phyloP scores from a whole-genome alignment of 805 yeast genomes.

The Clavispora phyllophila region DNA sequence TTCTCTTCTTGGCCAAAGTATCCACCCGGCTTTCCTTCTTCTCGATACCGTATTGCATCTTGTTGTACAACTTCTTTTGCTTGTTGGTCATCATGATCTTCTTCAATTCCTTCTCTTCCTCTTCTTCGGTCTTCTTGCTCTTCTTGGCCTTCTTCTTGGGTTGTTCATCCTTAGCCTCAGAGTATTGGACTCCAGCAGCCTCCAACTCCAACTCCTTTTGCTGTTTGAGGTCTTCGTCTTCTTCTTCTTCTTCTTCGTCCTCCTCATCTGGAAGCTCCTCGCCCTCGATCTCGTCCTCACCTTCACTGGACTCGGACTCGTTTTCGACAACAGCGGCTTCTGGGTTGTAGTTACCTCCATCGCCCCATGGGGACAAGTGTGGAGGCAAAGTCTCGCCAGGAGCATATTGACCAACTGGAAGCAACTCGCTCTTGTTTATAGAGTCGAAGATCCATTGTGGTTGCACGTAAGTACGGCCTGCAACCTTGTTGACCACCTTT shows the following conservation, averaged over 20 bases:
- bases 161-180: constrained; percentile 41
- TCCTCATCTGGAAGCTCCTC: constrained; percentile 40
- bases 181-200: constrained; percentile 76
- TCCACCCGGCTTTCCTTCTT: constrained; percentile 76
- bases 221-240: constrained; percentile 61
- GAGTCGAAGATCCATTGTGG: constrained; percentile 98
- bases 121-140: constrained; percentile 22
- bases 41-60: constrained; percentile 88
- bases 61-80: constrained; percentile 88
- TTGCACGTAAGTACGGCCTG: constrained; percentile 90
- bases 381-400: constrained; percentile 97
- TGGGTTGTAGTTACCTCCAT: constrained; percentile 86
- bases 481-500: constrained; percentile 63
- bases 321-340: constrained; percentile 45
- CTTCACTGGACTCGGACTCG: constrained; percentile 42
- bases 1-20: constrained; percentile 61
- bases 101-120: constrained; percentile 84
- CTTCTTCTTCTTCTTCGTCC: constrained; percentile 45
- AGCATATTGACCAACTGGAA: constrained; percentile 76
- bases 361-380: constrained; percentile 99
- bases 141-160: constrained; percentile 20
- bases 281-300: constrained; percentile 41
- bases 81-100: constrained; percentile 97
- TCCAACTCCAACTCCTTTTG: constrained; percentile 79
- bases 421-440: constrained; percentile 68